Percentiles rank a stretch among this genome's conserved stretches.
Evolutionary conservation across 2,329 filamentous ascomycete species (phyloP).

Genomic region (Thelonectria olida): DNA sequence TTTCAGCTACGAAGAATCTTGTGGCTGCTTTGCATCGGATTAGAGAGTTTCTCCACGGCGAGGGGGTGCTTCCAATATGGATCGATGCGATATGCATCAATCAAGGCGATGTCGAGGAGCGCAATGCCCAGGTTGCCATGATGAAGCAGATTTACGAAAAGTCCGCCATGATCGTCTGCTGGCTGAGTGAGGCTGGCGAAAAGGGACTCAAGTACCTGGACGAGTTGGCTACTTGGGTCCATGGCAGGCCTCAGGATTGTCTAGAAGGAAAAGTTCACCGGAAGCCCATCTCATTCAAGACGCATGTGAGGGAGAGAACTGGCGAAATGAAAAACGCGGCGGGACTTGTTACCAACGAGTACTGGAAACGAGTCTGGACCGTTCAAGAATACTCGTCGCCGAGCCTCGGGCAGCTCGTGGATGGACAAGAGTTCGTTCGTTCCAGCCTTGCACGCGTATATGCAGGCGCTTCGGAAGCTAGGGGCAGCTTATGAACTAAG

Average conservation of each 20-base stretch:
- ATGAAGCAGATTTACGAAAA: conserved; percentile 1
- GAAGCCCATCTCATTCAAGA: not conserved
- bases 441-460: not conserved
- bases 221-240: not conserved
- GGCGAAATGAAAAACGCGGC: not conserved
- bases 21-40: not conserved
- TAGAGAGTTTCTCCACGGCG: not conserved
- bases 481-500: no score
- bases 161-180: not conserved
- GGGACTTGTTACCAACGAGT: not conserved
- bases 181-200: not conserved
- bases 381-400: conserved; percentile 1
- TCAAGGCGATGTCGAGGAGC: not conserved
- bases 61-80: not conserved
- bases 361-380: not conserved
- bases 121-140: not conserved
- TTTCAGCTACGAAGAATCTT: not conserved
- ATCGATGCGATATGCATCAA: conserved; percentile 7
- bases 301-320: not conserved
- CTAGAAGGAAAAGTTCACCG: not conserved
- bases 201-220: not conserved
- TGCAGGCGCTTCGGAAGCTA: not conserved
- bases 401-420: not conserved
- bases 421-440: conserved; percentile 2
- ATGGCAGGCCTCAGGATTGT: not conserved